phyloP scores from a whole-genome alignment of 805 yeast genomes.

The Pichia nakasei region DNA sequence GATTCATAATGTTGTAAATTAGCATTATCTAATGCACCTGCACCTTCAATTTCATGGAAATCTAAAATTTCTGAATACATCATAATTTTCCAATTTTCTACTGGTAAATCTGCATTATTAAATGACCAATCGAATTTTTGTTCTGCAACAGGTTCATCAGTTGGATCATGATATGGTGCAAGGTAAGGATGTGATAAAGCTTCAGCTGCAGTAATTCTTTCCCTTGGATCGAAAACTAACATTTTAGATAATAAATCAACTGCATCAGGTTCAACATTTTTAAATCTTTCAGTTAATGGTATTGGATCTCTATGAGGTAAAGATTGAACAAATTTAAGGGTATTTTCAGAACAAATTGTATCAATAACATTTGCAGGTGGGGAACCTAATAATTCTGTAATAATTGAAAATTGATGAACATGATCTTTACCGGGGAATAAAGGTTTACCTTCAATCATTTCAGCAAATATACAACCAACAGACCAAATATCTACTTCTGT shows the following conservation, averaged over 20 bases:
- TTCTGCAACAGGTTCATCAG: slow-evolving; percentile 92
- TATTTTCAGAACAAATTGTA: slow-evolving; percentile 92
- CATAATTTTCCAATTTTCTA: slow-evolving; percentile 98
- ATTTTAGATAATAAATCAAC: slow-evolving; percentile 80
- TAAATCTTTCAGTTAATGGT: slow-evolving; percentile 75
- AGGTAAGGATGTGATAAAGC: slow-evolving; percentile 86
- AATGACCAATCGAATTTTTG: slow-evolving; percentile 96
- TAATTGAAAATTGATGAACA: slow-evolving; percentile 94
- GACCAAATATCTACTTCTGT: slow-evolving; percentile 78
- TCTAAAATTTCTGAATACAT: slow-evolving; percentile 96
- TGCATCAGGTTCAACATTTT: slow-evolving; percentile 73
- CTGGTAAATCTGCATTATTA: slow-evolving; percentile 95
- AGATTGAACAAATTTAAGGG: slow-evolving; percentile 86
- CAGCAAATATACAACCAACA: slow-evolving; percentile 71
- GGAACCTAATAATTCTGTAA: slow-evolving; percentile 85
- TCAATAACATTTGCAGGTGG: slow-evolving; percentile 96
- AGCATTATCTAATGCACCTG: slow-evolving; percentile 18
- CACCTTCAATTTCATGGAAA: slow-evolving; percentile 79
- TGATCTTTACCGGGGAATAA: slow-evolving; percentile 87
- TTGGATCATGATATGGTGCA: slow-evolving; percentile 93
- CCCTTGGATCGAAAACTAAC: slow-evolving; percentile 92
- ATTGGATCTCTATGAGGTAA: slow-evolving; percentile 91
- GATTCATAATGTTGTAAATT: slow-evolving; percentile 14
- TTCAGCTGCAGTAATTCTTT: slow-evolving; percentile 86
- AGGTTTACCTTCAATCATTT: slow-evolving; percentile 53